phyloP scores from a whole-genome alignment of 2,329 filamentous ascomycete genomes.

The Talaromyces rugulosus region DNA sequence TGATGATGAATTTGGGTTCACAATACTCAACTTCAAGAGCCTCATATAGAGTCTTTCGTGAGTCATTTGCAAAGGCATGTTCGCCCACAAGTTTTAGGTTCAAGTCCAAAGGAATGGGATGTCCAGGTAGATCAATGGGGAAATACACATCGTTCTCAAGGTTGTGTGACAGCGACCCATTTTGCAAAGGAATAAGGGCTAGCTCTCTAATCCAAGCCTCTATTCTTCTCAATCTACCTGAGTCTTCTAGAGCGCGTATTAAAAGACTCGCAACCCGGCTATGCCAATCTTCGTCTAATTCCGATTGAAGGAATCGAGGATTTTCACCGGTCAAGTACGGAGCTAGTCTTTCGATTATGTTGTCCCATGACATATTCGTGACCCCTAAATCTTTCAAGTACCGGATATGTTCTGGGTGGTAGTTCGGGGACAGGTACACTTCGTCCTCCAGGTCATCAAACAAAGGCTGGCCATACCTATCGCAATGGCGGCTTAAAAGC shows the following conservation, averaged over 20 bases:
- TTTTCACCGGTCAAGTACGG: neutral
- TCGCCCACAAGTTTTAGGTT: neutral
- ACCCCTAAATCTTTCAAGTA: neutral
- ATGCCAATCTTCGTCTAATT: neutral
- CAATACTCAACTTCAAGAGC: neutral
- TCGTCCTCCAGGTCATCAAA: neutral
- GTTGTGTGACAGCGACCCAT: neutral
- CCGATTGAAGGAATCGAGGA: neutral
- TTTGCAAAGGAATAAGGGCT: neutral
- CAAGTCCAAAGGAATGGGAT: neutral
- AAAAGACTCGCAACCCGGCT: neutral
- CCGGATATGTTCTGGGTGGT: neutral
- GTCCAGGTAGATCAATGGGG: neutral
- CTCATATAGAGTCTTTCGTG: neutral
- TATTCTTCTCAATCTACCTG: neutral
- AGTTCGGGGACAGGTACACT: neutral
- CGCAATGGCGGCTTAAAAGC: neutral
- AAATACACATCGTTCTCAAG: neutral
- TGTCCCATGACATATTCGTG: neutral
- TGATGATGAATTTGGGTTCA: neutral
- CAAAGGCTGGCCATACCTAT: neutral
- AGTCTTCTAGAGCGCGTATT: neutral
- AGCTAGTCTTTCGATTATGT: neutral
- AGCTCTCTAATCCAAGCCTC: neutral
- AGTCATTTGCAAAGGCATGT: neutral